Evolutionary conservation across 2,329 filamentous ascomycete genomes (phyloP).

Genomic region (Colletotrichum plurivorum): DNA sequence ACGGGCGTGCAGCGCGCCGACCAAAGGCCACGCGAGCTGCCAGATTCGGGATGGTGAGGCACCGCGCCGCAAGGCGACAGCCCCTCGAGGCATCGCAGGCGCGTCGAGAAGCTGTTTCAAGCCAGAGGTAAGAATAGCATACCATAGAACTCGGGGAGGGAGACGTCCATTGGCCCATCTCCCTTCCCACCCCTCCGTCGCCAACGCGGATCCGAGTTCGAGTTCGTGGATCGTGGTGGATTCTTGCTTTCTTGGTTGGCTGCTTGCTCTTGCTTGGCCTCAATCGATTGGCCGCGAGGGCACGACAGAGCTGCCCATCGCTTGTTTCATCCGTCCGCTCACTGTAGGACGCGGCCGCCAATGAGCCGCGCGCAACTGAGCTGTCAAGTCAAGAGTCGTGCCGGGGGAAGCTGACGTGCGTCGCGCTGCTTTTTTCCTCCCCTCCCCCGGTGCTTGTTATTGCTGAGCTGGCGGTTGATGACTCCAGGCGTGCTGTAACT

Average conservation of each 20-base stretch:
- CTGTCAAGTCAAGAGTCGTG: neutral
- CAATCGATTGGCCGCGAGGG: constrained; percentile 31
- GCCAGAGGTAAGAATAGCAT: constrained; percentile 27
- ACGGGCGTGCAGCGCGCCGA: neutral
- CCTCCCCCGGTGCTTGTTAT: constrained; percentile 9
- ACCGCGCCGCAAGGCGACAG: constrained; percentile 14
- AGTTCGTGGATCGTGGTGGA: constrained; percentile 1
- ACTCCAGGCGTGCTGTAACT: neutral
- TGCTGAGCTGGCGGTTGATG: constrained; percentile 34
- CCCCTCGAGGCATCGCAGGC: constrained; percentile 12
- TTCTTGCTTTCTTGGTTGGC: neutral
- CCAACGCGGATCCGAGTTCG: constrained; percentile 6
- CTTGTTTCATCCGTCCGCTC: constrained; percentile 36
- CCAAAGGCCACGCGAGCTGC: constrained; percentile 15
- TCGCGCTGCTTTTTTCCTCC: constrained; percentile 13
- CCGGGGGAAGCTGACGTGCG: constrained; percentile 31
- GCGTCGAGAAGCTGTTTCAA: constrained; percentile 31
- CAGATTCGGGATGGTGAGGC: constrained; percentile 3
- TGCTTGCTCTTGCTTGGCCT: constrained; percentile 16
- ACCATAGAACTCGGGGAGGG: neutral
- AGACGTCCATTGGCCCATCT: constrained; percentile 22
- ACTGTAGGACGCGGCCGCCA: constrained; percentile 27
- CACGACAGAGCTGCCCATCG: constrained; percentile 22
- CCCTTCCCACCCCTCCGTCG: neutral
- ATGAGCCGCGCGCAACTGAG: constrained; percentile 36